Base-by-base conservation (phyloP, 2,329 filamentous ascomycete species). In the Hortaea werneckii region DNA sequence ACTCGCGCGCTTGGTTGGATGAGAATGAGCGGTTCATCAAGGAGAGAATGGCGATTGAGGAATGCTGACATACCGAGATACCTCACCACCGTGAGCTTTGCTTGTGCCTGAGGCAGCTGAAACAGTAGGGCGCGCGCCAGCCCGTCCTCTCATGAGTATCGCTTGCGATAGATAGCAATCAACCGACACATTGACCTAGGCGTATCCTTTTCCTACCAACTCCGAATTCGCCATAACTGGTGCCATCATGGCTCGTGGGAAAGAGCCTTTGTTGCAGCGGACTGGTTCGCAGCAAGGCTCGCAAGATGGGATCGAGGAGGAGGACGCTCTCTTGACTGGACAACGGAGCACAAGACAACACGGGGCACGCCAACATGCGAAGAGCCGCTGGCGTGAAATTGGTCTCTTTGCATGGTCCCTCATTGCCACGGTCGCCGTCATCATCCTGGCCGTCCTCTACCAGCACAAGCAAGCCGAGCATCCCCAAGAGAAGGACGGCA, bases 331-430 rank as follows among this genome's bases (percentile, higher is more conserved):
- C 48, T 65, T 82, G 47, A 76, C 79, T 34, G 73, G 81, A 52
- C 65, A 80, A 58, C 65, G 60, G 29, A 58, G 57, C 9, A 43
- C 47, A 46, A 28, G 12, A 29, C 5, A 12, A 28, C 7, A 27
- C 12, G 9, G 29, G 28, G 38, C 29, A n/a, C 54, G 58, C 40
- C 40, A 52, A 50, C 45, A 58, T 54, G 65, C 65, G 48, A 77
- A 78, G 64, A 64, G 77, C 46, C 74, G 76, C 61, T 84, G 79
- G 78, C 79, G 84, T 50, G 87, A 95, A 62, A 65, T 85, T 43
- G 77, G 82, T 26, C 69, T 94, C 51, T 89, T 95, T 61, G 67
- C 77, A 41, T 95, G 89, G 88, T 87, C 88, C 5, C 66, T 92
- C 11, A 57, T 90, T 26, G 87, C 88, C 12, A 95, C 88, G 0